Evolutionary conservation across 192 early-diverging fungal genomes (phyloP).

Genomic region (Mortierella hygrophila): DNA sequence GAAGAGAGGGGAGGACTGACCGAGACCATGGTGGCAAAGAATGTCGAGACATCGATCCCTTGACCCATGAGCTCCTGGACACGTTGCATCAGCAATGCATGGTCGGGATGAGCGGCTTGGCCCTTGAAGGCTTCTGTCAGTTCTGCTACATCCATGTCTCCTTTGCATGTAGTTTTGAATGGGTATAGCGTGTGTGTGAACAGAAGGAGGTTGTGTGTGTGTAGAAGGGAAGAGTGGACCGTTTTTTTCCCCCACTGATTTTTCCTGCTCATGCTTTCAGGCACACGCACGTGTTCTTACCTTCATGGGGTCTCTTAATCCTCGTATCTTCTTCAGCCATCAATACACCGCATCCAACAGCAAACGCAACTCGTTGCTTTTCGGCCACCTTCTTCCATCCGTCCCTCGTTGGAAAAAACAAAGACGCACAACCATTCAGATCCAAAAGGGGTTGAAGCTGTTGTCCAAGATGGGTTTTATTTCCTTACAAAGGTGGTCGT

Average conservation of each 20-base stretch:
- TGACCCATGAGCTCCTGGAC: slow-evolving; percentile 55
- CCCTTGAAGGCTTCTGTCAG: slow-evolving; percentile 53
- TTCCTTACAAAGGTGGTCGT: too few species aligned
- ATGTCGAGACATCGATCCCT: slow-evolving; percentile 56
- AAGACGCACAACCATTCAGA: too few species aligned
- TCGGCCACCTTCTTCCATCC: not conserved
- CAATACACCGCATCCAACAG: too few species aligned
- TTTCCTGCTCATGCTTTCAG: not conserved
- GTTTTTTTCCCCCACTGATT: not conserved
- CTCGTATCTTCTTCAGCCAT: too few species aligned
- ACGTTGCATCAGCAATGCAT: slow-evolving; percentile 38
- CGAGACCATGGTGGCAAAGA: slow-evolving; percentile 55
- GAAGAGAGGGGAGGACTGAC: slow-evolving; percentile 3
- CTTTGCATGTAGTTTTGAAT: not conserved
- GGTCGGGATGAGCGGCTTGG: slow-evolving; percentile 17
- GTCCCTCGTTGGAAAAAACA: too few species aligned
- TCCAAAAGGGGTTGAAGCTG: too few species aligned
- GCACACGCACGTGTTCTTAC: not conserved
- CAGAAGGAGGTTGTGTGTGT: not conserved
- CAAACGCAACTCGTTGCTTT: not conserved
- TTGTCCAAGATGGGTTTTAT: too few species aligned
- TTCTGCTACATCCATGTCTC: slow-evolving; percentile 37
- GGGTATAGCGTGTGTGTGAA: not conserved
- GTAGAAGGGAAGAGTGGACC: not conserved
- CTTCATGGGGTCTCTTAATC: not conserved